Conservation (phyloP, 148 eudicot species). For the Diospyros kaki region DNA sequence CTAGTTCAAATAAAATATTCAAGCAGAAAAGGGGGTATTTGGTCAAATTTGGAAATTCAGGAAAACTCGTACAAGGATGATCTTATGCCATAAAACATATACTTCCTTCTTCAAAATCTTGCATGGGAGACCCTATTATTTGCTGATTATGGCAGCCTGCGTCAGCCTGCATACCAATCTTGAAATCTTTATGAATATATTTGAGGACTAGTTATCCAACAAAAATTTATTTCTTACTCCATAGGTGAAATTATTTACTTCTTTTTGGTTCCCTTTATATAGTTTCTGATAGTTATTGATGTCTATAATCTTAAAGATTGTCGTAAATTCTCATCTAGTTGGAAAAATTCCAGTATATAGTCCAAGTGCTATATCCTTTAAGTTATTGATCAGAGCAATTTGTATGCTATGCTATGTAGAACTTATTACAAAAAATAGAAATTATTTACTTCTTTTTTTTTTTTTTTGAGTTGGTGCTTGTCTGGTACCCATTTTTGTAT, state of each 20-base stretch:
- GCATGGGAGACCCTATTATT: neutral
- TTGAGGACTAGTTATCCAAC: too few species aligned
- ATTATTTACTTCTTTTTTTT: too few species aligned
- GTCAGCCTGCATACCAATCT: too few species aligned
- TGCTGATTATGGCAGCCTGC: too few species aligned
- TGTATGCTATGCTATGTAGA: neutral
- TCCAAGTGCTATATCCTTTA: neutral
- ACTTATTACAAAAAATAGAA: neutral
- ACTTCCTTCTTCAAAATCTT: neutral
- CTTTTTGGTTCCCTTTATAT: neutral
- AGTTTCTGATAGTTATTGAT: neutral
- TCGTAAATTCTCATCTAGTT: neutral
- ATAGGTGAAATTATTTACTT: too few species aligned
- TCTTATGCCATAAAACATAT: neutral
- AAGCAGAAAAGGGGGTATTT: neutral
- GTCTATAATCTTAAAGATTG: neutral
- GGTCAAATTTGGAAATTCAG: slow-evolving; percentile 2
- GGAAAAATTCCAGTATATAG: neutral
- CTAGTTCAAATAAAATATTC: neutral
- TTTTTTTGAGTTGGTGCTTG: too few species aligned
- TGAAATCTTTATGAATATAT: too few species aligned
- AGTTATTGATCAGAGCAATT: neutral
- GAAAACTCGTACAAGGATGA: neutral
- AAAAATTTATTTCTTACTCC: too few species aligned
- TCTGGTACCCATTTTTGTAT: too few species aligned